Conservation (phyloP, 2,329 filamentous ascomycete genomes). For the Colletotrichum kahawae region DNA sequence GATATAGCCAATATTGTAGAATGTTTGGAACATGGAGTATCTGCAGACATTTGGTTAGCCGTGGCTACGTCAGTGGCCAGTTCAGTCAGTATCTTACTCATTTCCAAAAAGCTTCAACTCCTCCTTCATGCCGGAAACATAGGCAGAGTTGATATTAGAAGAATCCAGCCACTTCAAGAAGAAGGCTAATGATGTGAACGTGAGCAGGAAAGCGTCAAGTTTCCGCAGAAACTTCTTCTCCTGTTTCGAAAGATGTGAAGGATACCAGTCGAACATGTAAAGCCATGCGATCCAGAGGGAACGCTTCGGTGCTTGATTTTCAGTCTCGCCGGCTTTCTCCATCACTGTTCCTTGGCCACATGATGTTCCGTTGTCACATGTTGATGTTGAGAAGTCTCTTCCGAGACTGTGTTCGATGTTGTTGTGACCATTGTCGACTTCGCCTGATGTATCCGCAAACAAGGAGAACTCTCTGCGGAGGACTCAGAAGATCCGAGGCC, state of each 20-base stretch:
- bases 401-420: background rate
- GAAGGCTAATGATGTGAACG: slow-evolving; percentile 21
- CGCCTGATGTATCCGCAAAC: background rate
- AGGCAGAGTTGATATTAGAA: slow-evolving; percentile 40
- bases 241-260: slow-evolving; percentile 24
- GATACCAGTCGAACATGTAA: slow-evolving; percentile 31
- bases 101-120: slow-evolving; percentile 36
- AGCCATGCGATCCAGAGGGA: slow-evolving; percentile 24
- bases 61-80: background rate
- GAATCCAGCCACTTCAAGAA: slow-evolving; percentile 35
- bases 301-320: slow-evolving; percentile 15
- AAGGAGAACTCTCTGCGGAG: background rate
- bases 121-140: slow-evolving; percentile 44
- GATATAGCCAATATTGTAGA: slow-evolving; percentile 23
- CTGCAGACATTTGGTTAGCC: background rate
- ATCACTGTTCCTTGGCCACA: slow-evolving; percentile 43
- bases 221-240: slow-evolving; percentile 25
- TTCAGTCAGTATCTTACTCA: slow-evolving; percentile 23
- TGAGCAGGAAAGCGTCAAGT: slow-evolving; percentile 27
- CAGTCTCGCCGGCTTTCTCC: slow-evolving; percentile 43
- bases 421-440: background rate
- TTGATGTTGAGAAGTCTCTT: background rate
- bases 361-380: background rate
- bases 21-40: slow-evolving; percentile 18
- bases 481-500: background rate